phyloP scores from a whole-genome alignment of 352 stramenopile genomes.

The Phytophthora rubi region DNA sequence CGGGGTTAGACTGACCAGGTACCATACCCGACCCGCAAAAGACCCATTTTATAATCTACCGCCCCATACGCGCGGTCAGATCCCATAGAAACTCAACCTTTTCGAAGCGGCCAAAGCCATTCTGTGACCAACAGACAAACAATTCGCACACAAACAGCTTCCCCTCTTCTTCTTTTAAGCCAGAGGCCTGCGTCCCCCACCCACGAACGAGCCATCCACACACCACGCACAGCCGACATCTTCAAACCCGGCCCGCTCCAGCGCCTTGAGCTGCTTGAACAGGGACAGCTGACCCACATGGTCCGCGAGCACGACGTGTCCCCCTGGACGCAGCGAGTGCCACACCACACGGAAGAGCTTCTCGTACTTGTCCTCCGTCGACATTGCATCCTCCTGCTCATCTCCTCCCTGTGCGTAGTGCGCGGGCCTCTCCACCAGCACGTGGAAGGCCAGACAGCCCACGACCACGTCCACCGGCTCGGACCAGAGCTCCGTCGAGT shows the following conservation, averaged over 20 bases:
- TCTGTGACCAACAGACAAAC: too few species aligned
- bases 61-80: too few species aligned
- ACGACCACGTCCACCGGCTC: constrained; percentile 63
- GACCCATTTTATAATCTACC: too few species aligned
- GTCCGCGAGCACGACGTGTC: constrained; percentile 74
- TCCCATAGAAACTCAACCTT: too few species aligned
- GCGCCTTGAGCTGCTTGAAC: constrained; percentile 66
- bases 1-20: too few species aligned
- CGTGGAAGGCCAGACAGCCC: constrained; percentile 72
- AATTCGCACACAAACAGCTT: too few species aligned
- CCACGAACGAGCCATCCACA: constrained; percentile 78
- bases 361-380: constrained; percentile 50
- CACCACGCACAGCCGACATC: constrained; percentile 83
- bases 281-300: constrained; percentile 74
- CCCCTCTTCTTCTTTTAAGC: not conserved
- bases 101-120: too few species aligned
- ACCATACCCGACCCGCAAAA: too few species aligned
- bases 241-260: constrained; percentile 66
- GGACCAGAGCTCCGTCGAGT: constrained; percentile 30
- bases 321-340: constrained; percentile 58
- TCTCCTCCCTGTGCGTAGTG: constrained; percentile 47
- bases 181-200: constrained; percentile 54
- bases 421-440: constrained; percentile 56
- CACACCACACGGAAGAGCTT: constrained; percentile 63
- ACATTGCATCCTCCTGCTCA: not conserved